Evolutionary conservation across 139 green algal genomes (phyloP), one percentile per base, ranked within the genome.

Genomic region (Dunaliella primolecta): DNA sequence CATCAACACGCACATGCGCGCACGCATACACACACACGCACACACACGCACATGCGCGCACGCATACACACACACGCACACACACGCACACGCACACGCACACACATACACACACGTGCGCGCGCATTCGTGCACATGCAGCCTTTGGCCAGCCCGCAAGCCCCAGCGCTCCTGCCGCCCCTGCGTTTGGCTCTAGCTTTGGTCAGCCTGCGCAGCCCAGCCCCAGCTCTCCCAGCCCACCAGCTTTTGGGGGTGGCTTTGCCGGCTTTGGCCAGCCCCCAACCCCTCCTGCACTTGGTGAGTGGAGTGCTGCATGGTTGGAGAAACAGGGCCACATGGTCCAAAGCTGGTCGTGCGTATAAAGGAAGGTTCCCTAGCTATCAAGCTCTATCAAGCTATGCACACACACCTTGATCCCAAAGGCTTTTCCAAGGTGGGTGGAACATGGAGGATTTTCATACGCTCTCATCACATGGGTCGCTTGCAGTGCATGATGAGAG

Each of bases 201-300:
- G 75, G 75, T n/a, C 75, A 80, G 75, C n/a, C 30, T 27, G 27
- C 75, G 36, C n/a, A 23, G 21, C 33, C 33, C 71, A 32, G 15
- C 27, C n/a, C 75, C 33, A 33, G 30, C 75, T 2, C 29, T 38
- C n/a, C n/a, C 2, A 33, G n/a, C 7, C 75, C 75, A 2, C 33
- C 75, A n/a, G 75, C 75, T 2, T 80, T 80, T 36, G 75, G 75
- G 1, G 32, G 29, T 38, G 75, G 75, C 29, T 80, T 80, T n/a
- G 30, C 11, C 7, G n/a, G 29, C 2, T 80, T 80, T 36, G 30
- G 75, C 75, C 75, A 80, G 30, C n/a, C 75, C 2, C 75, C 30
- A 2, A 11, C 75, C 24, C 75, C 75, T 23, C 75, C 75, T 21
- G 75, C 75, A 21, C 32, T n/a, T 11, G 30, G 75, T 77, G 21